Evolutionary conservation across 768 basidiomycete genomes (phyloP).

Genomic region (Coprinopsis cinerea): DNA sequence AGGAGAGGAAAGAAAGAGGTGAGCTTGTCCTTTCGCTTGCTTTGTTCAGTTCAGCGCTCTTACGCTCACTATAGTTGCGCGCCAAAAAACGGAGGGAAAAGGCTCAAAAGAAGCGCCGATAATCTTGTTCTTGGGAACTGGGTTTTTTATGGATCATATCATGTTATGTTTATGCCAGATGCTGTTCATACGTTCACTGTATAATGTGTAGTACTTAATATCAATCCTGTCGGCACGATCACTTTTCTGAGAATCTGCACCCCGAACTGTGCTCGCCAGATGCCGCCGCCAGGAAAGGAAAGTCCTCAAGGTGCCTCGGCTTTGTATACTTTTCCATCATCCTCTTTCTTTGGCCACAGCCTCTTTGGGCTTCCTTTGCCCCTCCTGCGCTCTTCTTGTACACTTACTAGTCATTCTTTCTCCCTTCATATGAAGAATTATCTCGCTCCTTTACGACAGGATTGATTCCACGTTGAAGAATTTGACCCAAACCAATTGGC

Average conservation of each 20-base stretch:
- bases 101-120: constrained; percentile 54
- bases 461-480: not conserved
- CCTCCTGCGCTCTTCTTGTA: too few relatives aligned
- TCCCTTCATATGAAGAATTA: not conserved
- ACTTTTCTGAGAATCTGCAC: too few relatives aligned
- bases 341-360: too few relatives aligned
- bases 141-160: too few relatives aligned
- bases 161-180: too few relatives aligned
- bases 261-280: too few relatives aligned
- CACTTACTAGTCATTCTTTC: not conserved
- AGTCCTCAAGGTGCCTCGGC: too few relatives aligned
- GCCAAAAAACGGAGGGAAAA: constrained; percentile 79
- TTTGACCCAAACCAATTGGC: not conserved
- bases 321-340: too few relatives aligned
- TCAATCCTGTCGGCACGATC: too few relatives aligned
- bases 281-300: too few relatives aligned
- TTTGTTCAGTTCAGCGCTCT: not conserved
- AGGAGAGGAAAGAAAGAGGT: constrained; percentile 92
- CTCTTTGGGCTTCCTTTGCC: too few relatives aligned
- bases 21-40: constrained; percentile 16
- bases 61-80: constrained; percentile 47
- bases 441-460: not conserved
- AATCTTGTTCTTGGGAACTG: not conserved
- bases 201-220: not conserved
- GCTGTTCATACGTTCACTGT: not conserved